Percentiles rank a stretch among this genome's conserved stretches.
Conservation (phyloP, 2,329 filamentous ascomycete species). For the Epichloe hybrida region DNA sequence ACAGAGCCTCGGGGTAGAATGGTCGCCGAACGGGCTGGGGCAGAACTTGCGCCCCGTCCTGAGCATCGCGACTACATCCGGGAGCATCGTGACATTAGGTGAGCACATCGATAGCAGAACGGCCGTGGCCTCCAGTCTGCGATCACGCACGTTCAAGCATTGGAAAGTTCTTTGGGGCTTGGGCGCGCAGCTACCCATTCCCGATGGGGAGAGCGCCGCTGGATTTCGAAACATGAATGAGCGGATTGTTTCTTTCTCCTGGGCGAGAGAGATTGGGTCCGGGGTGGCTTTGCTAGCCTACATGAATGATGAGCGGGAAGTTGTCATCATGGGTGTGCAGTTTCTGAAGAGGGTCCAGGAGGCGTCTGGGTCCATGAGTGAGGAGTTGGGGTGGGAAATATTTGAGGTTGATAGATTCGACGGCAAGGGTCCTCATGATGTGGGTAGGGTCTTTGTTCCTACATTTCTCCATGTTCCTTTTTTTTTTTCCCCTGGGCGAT, state of each 20-base stretch:
- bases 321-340: slow-evolving; percentile 38
- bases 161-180: slow-evolving; percentile 45
- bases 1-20: slow-evolving; percentile 38
- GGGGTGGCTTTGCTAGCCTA: slow-evolving; percentile 37
- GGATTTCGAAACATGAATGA: slow-evolving; percentile 26
- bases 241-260: slow-evolving; percentile 37
- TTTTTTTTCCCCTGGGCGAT: not conserved
- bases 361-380: slow-evolving; percentile 7
- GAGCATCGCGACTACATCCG: slow-evolving; percentile 35
- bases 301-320: slow-evolving; percentile 33
- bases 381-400: slow-evolving; percentile 33
- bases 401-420: slow-evolving; percentile 36
- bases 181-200: slow-evolving; percentile 37
- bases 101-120: slow-evolving; percentile 25
- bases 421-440: slow-evolving; percentile 30
- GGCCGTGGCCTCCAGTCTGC: slow-evolving; percentile 16
- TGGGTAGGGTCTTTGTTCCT: not conserved
- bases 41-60: slow-evolving; percentile 39
- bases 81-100: slow-evolving; percentile 36
- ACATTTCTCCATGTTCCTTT: not conserved
- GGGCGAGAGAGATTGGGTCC: slow-evolving; percentile 30
- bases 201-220: slow-evolving; percentile 21
- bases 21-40: slow-evolving; percentile 47
- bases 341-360: slow-evolving; percentile 15
- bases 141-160: slow-evolving; percentile 28